A percentile compares a stretch with the other conserved stretches of the same genome.
These are phyloP conservation scores for Verticillium albo-atrum DNA, from an alignment of 2,329 filamentous ascomycete species.

Conservation along the genomic window DNA sequence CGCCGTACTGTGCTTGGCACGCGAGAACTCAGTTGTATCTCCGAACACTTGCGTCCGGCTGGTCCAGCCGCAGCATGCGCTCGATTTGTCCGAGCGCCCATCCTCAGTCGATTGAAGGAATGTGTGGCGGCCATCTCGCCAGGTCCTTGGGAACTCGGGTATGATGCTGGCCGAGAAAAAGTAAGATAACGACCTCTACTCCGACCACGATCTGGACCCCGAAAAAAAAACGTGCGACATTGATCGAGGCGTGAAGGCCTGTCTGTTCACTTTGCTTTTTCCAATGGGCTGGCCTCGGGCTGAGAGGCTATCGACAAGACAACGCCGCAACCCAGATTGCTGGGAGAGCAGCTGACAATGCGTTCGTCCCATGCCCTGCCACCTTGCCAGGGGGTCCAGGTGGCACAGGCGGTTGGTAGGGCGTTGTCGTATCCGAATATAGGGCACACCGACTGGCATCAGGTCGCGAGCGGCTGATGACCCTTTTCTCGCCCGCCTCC, in stretches of 20 bases:
- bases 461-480: background rate
- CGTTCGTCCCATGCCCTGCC: background rate
- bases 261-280: background rate
- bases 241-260: background rate
- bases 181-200: too few relatives aligned
- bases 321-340: background rate
- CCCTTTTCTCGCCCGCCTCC: background rate
- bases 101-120: background rate
- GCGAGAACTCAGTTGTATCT: background rate
- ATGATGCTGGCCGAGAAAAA: background rate
- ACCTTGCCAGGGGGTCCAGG: background rate
- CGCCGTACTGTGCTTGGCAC: background rate
- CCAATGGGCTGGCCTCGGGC: background rate
- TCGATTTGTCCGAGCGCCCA: background rate
- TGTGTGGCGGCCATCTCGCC: background rate
- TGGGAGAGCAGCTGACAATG: background rate
- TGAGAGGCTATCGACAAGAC: background rate
- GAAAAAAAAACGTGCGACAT: background rate
- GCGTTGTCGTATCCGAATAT: background rate
- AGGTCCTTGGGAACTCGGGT: background rate
- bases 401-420: background rate
- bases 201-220: background rate
- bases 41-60: background rate
- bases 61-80: background rate
- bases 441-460: background rate